Percentiles rank a stretch among this genome's conserved stretches.
These are phyloP conservation scores for Striga hermonthica DNA, from an alignment of 305 asterid genomes.

Conservation along the genomic window DNA sequence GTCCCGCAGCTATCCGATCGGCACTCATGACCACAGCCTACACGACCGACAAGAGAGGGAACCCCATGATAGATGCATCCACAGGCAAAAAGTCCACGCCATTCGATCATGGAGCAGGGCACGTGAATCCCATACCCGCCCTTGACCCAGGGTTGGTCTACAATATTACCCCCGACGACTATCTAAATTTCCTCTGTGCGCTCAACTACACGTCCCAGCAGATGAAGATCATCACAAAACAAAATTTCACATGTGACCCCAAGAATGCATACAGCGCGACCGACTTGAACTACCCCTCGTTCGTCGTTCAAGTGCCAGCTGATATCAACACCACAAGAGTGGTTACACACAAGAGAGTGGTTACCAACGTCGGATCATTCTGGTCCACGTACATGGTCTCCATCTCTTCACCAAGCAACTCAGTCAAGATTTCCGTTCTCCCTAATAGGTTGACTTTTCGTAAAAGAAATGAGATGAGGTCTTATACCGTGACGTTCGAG, in stretches of 20 bases:
- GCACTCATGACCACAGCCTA: constrained; percentile 77
- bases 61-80: constrained; percentile 41
- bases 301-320: constrained; percentile 57
- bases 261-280: constrained; percentile 41
- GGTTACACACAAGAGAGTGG: constrained; percentile 54
- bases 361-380: constrained; percentile 63
- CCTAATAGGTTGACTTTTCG: constrained; percentile 57
- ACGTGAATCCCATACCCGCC: constrained; percentile 60
- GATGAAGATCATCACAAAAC: constrained; percentile 39
- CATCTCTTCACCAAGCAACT: constrained; percentile 38
- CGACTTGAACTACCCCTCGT: constrained; percentile 71
- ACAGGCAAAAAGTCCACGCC: constrained; percentile 52
- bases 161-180: constrained; percentile 42
- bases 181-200: constrained; percentile 63
- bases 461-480: constrained; percentile 46
- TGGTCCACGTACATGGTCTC: constrained; percentile 52
- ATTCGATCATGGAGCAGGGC: constrained; percentile 65
- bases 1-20: constrained; percentile 71
- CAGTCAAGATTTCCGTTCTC: constrained; percentile 50
- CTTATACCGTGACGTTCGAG: constrained; percentile 60
- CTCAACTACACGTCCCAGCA: constrained; percentile 45
- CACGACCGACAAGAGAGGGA: constrained; percentile 40
- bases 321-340: neutral
- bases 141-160: constrained; percentile 68
- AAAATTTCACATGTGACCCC: neutral